Evolutionary conservation across 164 flowering plant genomes (phyloP).

Genomic region (Buxus sempervirens): DNA sequence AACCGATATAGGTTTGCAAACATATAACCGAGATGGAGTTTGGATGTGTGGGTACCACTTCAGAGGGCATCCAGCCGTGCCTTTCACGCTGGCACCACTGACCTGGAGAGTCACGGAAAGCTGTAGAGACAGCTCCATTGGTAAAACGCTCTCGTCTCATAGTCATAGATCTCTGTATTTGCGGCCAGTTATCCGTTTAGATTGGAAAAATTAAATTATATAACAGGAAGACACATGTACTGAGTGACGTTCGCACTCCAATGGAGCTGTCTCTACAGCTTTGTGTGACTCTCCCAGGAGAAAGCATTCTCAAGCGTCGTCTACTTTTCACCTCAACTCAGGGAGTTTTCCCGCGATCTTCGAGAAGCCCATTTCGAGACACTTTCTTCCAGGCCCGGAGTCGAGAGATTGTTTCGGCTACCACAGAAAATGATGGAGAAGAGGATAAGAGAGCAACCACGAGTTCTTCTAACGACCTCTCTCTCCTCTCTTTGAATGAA

Average conservation of each 20-base stretch:
- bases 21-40: too few relatives aligned
- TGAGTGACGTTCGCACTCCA: conserved; percentile 1
- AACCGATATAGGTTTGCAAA: too few relatives aligned
- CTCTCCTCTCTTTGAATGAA: conserved; percentile 56
- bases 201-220: too few relatives aligned
- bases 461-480: conserved; percentile 26
- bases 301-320: conserved; percentile 6
- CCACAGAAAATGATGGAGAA: conserved; percentile 7
- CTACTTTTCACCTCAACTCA: conserved; percentile 5
- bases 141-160: too few relatives aligned
- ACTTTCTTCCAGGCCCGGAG: conserved; percentile 13
- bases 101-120: conserved; percentile 26
- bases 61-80: too few relatives aligned
- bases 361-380: conserved; percentile 18
- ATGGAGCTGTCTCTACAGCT: conserved; percentile 44
- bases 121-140: conserved; percentile 42
- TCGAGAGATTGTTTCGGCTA: conserved; percentile 16
- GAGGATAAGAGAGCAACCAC: conserved; percentile 7
- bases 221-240: too few relatives aligned
- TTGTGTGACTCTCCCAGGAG: conserved; percentile 22
- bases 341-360: conserved; percentile 6
- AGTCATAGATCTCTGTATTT: too few relatives aligned
- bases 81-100: too few relatives aligned
- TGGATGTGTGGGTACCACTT: too few relatives aligned
- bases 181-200: too few relatives aligned